Base-by-base conservation (phyloP, 495 filamentous ascomycete genomes). In the Trichoderma reesei region DNA sequence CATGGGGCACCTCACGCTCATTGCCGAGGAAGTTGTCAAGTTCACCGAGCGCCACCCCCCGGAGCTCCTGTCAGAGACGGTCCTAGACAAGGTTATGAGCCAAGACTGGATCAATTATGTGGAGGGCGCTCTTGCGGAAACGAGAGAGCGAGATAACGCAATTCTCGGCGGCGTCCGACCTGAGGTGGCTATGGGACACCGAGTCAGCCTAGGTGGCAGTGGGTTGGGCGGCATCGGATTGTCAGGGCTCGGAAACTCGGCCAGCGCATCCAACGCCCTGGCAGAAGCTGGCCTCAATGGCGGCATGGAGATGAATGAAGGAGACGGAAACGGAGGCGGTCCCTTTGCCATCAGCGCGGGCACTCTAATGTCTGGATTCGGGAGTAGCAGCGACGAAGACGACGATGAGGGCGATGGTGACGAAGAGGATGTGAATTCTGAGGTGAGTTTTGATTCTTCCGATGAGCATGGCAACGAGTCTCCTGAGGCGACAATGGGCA, bases 1-100 rank as follows among this genome's bases (percentile, higher is more conserved):
- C 75, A 99, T 99, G 94, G 94, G 94, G 1, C 94, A 99, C 72
- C 79, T 99, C 46, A 99, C 94, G 0, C 83, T 99, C 14, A 96
- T 99, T 64, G 95, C 94, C 14, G 94, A 99, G 73, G 94, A 99
- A 72, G 95, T 99, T 18, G 94, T 97, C 67, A 98, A 98, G 75
- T 99, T 98, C 73, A 93, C 91, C 42, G 93, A 98, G 74, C 86
- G 95, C 26, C 90, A 96, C 73, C 88, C 92, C 20, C 88, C 91
- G 3, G 93, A 97, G 72, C 74, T 93, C 56, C 82, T 98, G 5
- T 91, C 90, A 20, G 88, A 89, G 61, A 80, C 82, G 11, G 93
- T 99, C 5, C 77, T 96, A 69, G 90, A 97, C 63, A 90, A 88
- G 66, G 91, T 97, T 26, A 87, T 92, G 78, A 87, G 89, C 67